Percentiles rank a stretch among this genome's conserved stretches.
phyloP scores from a whole-genome alignment of 192 early-diverging fungal species.

The Chytriomyces hyalinus region DNA sequence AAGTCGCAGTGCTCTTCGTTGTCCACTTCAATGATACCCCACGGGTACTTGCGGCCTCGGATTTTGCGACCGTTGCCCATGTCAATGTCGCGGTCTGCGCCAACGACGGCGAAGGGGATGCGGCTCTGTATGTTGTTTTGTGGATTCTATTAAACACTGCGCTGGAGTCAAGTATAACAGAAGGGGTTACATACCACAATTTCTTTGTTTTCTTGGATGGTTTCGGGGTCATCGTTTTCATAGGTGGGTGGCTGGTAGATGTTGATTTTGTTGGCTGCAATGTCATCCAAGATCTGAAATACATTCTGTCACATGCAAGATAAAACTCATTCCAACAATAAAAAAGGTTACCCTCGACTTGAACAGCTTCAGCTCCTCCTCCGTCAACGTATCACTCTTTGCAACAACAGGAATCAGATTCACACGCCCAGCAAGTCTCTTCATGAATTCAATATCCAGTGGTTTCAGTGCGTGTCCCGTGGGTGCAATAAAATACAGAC shows the following conservation, averaged over 20 bases:
- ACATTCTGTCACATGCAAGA: not conserved
- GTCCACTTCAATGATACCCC: constrained; percentile 68
- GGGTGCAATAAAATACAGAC: constrained; percentile 97
- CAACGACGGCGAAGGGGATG: constrained; percentile 68
- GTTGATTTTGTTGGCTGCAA: constrained; percentile 89
- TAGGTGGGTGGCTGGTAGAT: constrained; percentile 95
- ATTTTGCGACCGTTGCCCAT: constrained; percentile 58
- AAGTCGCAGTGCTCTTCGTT: constrained; percentile 71
- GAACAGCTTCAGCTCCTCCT: constrained; percentile 88
- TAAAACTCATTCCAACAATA: not conserved
- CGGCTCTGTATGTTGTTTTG: constrained; percentile 42
- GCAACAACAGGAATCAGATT: constrained; percentile 99
- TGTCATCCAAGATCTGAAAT: constrained; percentile 87
- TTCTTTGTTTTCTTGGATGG: constrained; percentile 94
- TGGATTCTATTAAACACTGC: no score
- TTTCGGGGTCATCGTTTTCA: constrained; percentile 96
- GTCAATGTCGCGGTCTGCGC: constrained; percentile 62
- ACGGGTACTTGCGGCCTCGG: constrained; percentile 65
- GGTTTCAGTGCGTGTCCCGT: constrained; percentile 92
- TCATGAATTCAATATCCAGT: constrained; percentile 97
- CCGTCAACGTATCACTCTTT: constrained; percentile 97
- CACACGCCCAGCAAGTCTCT: constrained; percentile 88
- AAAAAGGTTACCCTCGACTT: constrained; percentile 60
- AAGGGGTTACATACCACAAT: constrained; percentile 67
- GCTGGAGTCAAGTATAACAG: no score